Evolutionary conservation across 768 basidiomycete species (phyloP), one percentile per base, ranked within the genome.

Genomic region (Tricholoma furcatifolium): DNA sequence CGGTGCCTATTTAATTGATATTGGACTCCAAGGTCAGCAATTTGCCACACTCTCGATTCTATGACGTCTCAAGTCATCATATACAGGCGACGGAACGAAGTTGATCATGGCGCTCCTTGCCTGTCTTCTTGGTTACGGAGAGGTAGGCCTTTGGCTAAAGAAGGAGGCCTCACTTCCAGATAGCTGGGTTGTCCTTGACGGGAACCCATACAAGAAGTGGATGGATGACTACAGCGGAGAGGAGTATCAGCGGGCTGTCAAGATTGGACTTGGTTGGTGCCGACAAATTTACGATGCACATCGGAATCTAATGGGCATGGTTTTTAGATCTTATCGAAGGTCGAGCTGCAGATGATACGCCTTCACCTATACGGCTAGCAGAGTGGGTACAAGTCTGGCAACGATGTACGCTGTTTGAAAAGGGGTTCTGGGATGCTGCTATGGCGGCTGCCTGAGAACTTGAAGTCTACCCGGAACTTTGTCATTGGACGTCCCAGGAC

Each of bases 101-200:
- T 71, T 95, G 5, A 63, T 87, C n/a, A 84, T 97, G 71, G 88
- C 91, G 0, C 77, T 94, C 1, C 83, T 88, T 9, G 86, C 91
- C 7, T 98, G 95, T 65, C 74, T 96, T 8, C 71, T 96, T 0
- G 95, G 94, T 2, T 98, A 97, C 64, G 94, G 94, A 10, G 91
- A 96, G 65, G 91, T 94, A 0, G 94, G 93, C 1, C 70, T 91
- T 36, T 91, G 92, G 85, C 71, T 98, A 30, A 79, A 83, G 65
- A 80, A 76, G 32, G 77, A 86, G 54, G 78, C 72, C 32, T 61
- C 58, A 36, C 73, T 70, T 9, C 65, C 60, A n/a, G 71, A 73
- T 21, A 78, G 74, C 18, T 85, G 83, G 78, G 79, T 88, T 17
- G 62, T 74, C 32, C 63, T 84, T 50, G 78, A 84, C 9, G 82